phyloP scores from a whole-genome alignment of 108 stramenopile genomes.

The Skeletonema marinoi region DNA sequence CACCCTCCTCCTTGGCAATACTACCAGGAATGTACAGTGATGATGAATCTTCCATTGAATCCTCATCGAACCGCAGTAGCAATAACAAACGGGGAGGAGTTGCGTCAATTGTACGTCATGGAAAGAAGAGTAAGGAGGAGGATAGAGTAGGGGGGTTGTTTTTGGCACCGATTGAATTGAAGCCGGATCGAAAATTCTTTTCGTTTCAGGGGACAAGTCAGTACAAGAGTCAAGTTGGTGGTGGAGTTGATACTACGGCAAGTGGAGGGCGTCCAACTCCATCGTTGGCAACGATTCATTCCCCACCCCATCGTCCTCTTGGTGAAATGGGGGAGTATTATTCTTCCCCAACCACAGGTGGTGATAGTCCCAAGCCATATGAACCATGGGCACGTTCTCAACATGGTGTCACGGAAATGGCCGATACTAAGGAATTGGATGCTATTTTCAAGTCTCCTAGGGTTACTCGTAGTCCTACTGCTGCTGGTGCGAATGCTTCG shows the following conservation, averaged over 20 bases:
- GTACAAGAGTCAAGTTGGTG: conserved; percentile 10
- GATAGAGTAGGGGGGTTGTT: neutral
- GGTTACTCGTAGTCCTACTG: neutral
- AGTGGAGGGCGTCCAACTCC: neutral
- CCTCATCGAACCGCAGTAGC: neutral
- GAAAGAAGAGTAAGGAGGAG: neutral
- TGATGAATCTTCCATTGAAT: too few species aligned
- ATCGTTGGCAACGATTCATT: conserved; percentile 1
- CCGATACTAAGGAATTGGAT: conserved; percentile 34
- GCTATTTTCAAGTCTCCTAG: conserved; percentile 44
- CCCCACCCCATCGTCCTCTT: conserved; percentile 3
- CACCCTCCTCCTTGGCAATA: too few species aligned
- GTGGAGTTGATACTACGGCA: neutral
- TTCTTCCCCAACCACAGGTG: neutral
- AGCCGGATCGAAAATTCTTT: conserved; percentile 19
- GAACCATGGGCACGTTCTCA: conserved; percentile 4
- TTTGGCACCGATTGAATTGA: conserved; percentile 30
- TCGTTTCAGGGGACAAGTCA: conserved; percentile 38
- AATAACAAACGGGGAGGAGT: neutral
- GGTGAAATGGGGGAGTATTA: neutral
- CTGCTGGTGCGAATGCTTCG: neutral
- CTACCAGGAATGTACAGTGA: too few species aligned
- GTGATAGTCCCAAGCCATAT: conserved; percentile 3
- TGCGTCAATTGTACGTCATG: neutral
- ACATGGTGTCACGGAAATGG: conserved; percentile 44